Evolutionary conservation across 2,329 filamentous ascomycete species (phyloP).

Genomic region (Talaromyces sp.): DNA sequence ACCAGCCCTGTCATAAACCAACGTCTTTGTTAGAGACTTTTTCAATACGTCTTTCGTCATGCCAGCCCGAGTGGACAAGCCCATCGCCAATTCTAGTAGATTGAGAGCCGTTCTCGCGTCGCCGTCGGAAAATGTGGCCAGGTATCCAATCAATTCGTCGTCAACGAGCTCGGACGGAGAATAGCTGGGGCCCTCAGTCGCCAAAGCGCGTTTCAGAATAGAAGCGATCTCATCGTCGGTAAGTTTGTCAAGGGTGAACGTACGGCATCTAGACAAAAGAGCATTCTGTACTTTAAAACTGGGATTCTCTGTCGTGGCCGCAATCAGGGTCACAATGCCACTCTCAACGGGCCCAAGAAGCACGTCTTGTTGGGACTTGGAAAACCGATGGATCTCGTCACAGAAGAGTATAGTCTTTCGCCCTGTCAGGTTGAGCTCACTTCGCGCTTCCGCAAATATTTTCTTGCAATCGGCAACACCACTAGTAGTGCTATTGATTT

Average conservation of each 20-base stretch:
- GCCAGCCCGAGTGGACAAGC: constrained; percentile 58
- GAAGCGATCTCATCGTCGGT: constrained; percentile 63
- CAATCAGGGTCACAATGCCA: constrained; percentile 84
- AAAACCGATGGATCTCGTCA: constrained; percentile 92
- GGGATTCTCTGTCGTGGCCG: constrained; percentile 94
- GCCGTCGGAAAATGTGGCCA: constrained; percentile 82
- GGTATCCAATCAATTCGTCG: constrained; percentile 69
- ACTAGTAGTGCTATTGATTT: constrained; percentile 88
- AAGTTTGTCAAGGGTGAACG: constrained; percentile 78
- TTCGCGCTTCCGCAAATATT: constrained; percentile 77
- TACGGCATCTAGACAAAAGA: constrained; percentile 80
- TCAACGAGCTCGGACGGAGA: constrained; percentile 58
- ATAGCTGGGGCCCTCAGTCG: constrained; percentile 52
- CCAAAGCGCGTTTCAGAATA: constrained; percentile 73
- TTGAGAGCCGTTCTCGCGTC: constrained; percentile 92
- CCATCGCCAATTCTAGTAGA: constrained; percentile 81
- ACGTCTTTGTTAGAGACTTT: constrained; percentile 75
- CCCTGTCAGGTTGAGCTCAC: constrained; percentile 73
- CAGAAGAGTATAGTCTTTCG: constrained; percentile 95
- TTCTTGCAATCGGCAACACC: constrained; percentile 90
- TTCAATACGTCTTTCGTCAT: constrained; percentile 76
- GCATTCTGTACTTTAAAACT: constrained; percentile 89
- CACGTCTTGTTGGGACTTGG: constrained; percentile 88
- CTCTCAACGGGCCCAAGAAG: constrained; percentile 89
- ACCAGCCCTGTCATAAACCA: constrained; percentile 90